phyloP scores from a whole-genome alignment of 2,329 filamentous ascomycete genomes.

The Fusarium hainanense region DNA sequence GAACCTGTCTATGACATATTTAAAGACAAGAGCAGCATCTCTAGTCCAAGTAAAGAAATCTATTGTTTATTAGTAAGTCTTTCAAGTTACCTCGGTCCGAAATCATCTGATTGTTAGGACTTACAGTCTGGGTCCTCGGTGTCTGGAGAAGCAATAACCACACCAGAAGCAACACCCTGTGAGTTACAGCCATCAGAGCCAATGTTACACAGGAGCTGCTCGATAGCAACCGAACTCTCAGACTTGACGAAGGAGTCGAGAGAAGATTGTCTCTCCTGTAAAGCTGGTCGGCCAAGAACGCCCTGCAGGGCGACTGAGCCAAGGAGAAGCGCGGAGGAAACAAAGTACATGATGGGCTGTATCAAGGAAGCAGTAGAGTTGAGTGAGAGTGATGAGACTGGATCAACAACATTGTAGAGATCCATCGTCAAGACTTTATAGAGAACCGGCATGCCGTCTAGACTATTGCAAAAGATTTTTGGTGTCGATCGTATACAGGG shows the following conservation, averaged over 20 bases:
- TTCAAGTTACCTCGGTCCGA: too few relatives aligned
- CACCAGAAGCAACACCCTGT: slow-evolving; percentile 59
- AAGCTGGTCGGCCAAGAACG: slow-evolving; percentile 59
- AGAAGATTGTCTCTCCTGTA: slow-evolving; percentile 54
- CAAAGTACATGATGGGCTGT: slow-evolving; percentile 61
- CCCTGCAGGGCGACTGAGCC: slow-evolving; percentile 63
- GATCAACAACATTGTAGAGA: slow-evolving; percentile 36
- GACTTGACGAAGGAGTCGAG: slow-evolving; percentile 65
- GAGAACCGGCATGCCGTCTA: slow-evolving; percentile 5
- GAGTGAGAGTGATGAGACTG: slow-evolving; percentile 44
- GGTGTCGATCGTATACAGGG: slow-evolving; percentile 3
- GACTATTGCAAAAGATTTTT: neutral
- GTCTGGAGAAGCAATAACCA: slow-evolving; percentile 68
- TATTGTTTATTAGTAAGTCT: slow-evolving; percentile 47
- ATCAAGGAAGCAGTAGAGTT: slow-evolving; percentile 47
- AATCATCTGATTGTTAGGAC: slow-evolving; percentile 26
- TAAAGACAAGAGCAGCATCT: slow-evolving; percentile 77
- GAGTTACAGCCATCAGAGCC: slow-evolving; percentile 64
- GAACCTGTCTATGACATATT: slow-evolving; percentile 75
- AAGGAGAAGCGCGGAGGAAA: slow-evolving; percentile 62
- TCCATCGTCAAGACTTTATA: slow-evolving; percentile 46
- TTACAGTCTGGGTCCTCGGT: slow-evolving; percentile 66
- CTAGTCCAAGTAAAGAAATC: slow-evolving; percentile 85
- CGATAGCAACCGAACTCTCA: slow-evolving; percentile 63
- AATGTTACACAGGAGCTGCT: slow-evolving; percentile 68